Base-by-base conservation (phyloP, 2,329 filamentous ascomycete genomes). In the Madurella mycetomatis region DNA sequence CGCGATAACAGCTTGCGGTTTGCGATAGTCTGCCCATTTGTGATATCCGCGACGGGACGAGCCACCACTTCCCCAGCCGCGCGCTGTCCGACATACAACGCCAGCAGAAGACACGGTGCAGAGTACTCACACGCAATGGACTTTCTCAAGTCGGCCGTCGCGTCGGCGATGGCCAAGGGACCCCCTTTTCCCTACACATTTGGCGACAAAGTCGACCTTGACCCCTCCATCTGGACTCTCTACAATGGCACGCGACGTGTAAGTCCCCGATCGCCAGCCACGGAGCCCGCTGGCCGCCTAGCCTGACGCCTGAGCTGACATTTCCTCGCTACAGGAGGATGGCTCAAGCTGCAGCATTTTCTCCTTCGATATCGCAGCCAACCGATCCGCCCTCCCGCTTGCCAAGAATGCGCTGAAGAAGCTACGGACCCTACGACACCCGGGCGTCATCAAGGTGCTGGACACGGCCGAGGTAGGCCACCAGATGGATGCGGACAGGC, bases 101-200 rank as follows among this genome's bases (percentile, higher is more conserved):
- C 25, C 25, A 25, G 7, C 25, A 25, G 25, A 25, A 25, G 18
- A 47, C 19, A 15, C 11, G 30, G 31, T 42, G 12, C 32, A n/a
- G 7, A 11, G 5, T 2, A 11, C 13, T 5, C 13, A 2, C 44
- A n/a, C 19, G 56, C 63, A 63, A 99, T 99, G 94, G 92, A 99
- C 71, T 97, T 97, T 68, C 82, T 99, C 68, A 97, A 97, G 75
- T 97, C 92, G 58, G 94, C 94, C 49, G 91, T 97, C 69, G 92
- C 92, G 44, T 97, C 94, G 58, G 92, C 92, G 64, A 97, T 99
- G 66, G 90, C 94, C 44, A 94, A 96, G 71, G 92, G 92, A 1
- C 91, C 92, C 50, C 86, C 92, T 5, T 95, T 96, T 68, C 91
- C 91, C 4, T 97, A 96, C 70, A 86, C 82, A 46, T 94, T 97